Base-by-base conservation (phyloP, 176 grass and related monocot species). In the Stipa capillata region DNA sequence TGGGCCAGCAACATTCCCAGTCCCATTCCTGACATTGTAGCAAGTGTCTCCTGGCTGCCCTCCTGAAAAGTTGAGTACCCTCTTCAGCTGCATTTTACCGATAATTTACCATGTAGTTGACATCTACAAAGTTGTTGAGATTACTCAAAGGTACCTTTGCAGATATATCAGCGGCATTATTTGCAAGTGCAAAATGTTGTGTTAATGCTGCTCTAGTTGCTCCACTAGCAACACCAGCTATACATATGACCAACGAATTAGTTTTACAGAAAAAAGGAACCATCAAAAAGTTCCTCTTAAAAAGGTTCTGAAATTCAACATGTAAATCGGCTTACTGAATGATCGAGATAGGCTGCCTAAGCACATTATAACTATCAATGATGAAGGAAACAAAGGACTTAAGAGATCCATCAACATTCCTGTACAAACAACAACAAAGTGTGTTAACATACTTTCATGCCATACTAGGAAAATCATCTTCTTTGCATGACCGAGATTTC, bases 401-500 rank as follows among this genome's bases (percentile, higher is more conserved):
- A 98, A 55, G 42, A 98, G 89, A 83, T 98, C 92, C 92, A 98
- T 94, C 88, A 98, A 74, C 95, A 98, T 98, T 77, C 95, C 92
- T 98, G 92, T 59, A n/a, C n/a, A 58, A 56, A 80, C 33, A 90
- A 78, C 24, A 84, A 49, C 23, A 42, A 55, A 40, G 3, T 18
- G 48, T 36, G 78, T 34, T 69, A 80, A 9, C 1, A 68, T 34
- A 58, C 6, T 35, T 73, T 74, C 12, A 74, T 73, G 52, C 14
- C n/a, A 27, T 42, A 64, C n/a, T 20, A 50, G 82, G 14, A 78
- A 33, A 48, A 17, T n/a, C n/a, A 0, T 33, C 12, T 13, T 81
- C 12, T 69, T 67, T 25, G 25, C 6, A 41, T 23, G 58, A 16
- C 34, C 28, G 47, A 65, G 69, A 74, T 81, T 73, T 43, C 25